These are phyloP conservation scores for Xylaria multiplex DNA, from an alignment of 2,329 filamentous ascomycete genomes.

Conservation along the genomic window DNA sequence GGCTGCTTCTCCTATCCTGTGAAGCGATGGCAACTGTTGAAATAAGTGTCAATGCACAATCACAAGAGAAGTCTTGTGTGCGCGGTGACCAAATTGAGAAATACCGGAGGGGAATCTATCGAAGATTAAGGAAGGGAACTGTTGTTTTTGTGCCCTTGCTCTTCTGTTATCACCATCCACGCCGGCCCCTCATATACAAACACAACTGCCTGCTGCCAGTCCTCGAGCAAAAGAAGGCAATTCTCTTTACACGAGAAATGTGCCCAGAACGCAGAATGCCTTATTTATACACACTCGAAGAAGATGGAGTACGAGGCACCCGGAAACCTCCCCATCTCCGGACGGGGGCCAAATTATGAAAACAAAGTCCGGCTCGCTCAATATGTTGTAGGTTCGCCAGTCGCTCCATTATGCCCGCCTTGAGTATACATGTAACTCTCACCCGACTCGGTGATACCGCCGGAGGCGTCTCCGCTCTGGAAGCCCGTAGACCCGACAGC, in stretches of 20 bases:
- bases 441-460: slow-evolving; percentile 56
- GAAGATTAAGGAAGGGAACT: slow-evolving; percentile 41
- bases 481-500: slow-evolving; percentile 56
- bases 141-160: slow-evolving; percentile 39
- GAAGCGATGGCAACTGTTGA: slow-evolving; percentile 45
- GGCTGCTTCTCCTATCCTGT: slow-evolving; percentile 44
- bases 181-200: slow-evolving; percentile 46
- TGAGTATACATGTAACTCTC: slow-evolving; percentile 65
- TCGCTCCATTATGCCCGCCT: slow-evolving; percentile 67
- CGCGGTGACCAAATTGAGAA: slow-evolving; percentile 40
- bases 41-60: slow-evolving; percentile 38
- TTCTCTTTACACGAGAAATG: slow-evolving; percentile 18
- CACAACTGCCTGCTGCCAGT: slow-evolving; percentile 30
- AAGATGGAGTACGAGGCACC: slow-evolving; percentile 41
- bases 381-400: slow-evolving; percentile 59
- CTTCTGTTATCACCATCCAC: slow-evolving; percentile 40
- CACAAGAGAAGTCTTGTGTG: slow-evolving; percentile 44
- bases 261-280: slow-evolving; percentile 36
- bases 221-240: slow-evolving; percentile 19
- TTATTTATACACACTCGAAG: slow-evolving; percentile 51
- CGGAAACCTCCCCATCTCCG: slow-evolving; percentile 31
- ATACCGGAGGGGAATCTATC: slow-evolving; percentile 48
- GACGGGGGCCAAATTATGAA: slow-evolving; percentile 29
- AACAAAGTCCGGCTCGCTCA: slow-evolving; percentile 47
- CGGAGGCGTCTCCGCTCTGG: slow-evolving; percentile 56